Base-by-base conservation (phyloP, 1,284 basidiomycete genomes). In the Golubevia pallescens region DNA sequence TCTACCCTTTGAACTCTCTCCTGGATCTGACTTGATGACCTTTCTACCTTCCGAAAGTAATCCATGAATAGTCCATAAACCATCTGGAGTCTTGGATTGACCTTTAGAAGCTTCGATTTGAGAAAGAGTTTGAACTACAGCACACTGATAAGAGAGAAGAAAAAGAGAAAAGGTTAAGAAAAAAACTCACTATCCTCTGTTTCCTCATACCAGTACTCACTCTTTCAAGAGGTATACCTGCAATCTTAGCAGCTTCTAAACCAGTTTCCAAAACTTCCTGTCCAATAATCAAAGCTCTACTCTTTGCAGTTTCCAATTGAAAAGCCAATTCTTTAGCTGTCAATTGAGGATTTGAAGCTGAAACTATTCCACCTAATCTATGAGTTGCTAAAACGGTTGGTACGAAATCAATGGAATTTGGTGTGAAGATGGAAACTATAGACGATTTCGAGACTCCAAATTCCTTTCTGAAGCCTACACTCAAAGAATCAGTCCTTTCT, bases 331-430 rank as follows among this genome's bases (percentile, higher is more conserved):
- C 78, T 34, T 67, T 69, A 0, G 76, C 66, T 53, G 71, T n/a
- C 62, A 77, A 78, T 13, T 72, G 70, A 0, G 78, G 70, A n/a
- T 80, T 80, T 23, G 76, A 76, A 1, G 71, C 68, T 2, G 70
- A 71, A 23, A 78, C 57, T 34, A 72, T 69, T 3, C 62, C 78
- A 14, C 78, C 78, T 14, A 78, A 61, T 13, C 74, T 67, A 34
- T 78, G 76, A 10, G 60, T 67, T 8, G 78, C 78, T 73, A 74
- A 76, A 21, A 76, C 58, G 1, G 68, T 57, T 21, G 73, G 52
- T 34, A 67, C 70, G 32, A 74, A 75, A 62, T 80, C 74, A 60
- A 80, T 63, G 57, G 61, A 67, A 63, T 80, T 80, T 61, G 76
- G 65, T 2, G 73, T 73, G 32, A 75, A 80, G 60, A 77, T 55